phyloP scores from a whole-genome alignment of 805 yeast species.

The Candida sanyiensis region DNA sequence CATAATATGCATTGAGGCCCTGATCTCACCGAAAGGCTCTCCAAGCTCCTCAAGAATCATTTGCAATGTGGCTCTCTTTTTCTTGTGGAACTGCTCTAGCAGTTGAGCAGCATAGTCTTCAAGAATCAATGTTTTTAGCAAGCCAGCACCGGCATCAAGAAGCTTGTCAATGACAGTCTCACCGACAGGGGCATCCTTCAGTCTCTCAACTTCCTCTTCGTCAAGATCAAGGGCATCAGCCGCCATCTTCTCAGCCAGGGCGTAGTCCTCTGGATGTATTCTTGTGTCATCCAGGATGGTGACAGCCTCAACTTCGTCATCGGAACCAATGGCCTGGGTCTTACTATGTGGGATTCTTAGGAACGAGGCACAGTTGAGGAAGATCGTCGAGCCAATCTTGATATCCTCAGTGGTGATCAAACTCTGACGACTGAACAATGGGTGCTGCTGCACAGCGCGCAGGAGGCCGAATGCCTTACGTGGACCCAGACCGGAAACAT shows the following conservation, averaged over 20 bases:
- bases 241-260: conserved; percentile 93
- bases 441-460: conserved; percentile 65
- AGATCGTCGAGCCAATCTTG: conserved; percentile 64
- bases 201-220: conserved; percentile 82
- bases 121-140: conserved; percentile 79
- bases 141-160: conserved; percentile 58
- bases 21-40: conserved; percentile 79
- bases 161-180: conserved; percentile 63
- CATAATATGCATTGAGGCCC: conserved; percentile 64
- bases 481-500: conserved; percentile 89
- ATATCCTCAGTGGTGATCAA: conserved; percentile 70
- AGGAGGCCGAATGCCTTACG: conserved; percentile 87
- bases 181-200: conserved; percentile 64
- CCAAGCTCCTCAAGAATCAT: conserved; percentile 83
- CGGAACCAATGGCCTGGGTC: conserved; percentile 24
- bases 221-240: conserved; percentile 95
- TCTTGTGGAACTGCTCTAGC: conserved; percentile 64
- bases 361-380: conserved; percentile 90
- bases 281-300: conserved; percentile 82
- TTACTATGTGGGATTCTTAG: conserved; percentile 64
- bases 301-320: conserved; percentile 60
- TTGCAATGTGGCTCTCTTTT: conserved; percentile 72
- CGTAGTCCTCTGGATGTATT: conserved; percentile 97
- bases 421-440: conserved; percentile 73
- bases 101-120: conserved; percentile 91